Evolutionary conservation across 257 asterid species (phyloP).

Genomic region (Gardenia jasminoides): DNA sequence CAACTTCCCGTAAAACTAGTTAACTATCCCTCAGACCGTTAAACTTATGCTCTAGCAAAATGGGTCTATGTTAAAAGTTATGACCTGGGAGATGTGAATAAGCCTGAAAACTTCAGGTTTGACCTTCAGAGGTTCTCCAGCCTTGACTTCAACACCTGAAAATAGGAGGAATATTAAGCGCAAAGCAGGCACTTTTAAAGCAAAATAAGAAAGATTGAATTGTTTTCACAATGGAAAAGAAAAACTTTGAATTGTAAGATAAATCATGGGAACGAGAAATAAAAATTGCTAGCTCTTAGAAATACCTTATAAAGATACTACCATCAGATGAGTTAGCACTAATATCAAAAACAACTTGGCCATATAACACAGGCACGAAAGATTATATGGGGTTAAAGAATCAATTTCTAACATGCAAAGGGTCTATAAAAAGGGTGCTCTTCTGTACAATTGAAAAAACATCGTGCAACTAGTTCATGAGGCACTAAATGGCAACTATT

Average conservation of each 20-base stretch:
- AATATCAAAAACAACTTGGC: background rate
- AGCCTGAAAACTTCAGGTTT: slow-evolving; percentile 36
- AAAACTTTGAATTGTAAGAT: background rate
- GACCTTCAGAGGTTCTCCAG: slow-evolving; percentile 50
- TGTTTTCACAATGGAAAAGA: background rate
- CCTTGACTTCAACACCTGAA: slow-evolving; percentile 69
- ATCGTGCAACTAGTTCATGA: background rate
- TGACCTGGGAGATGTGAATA: slow-evolving; percentile 76
- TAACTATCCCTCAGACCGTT: background rate
- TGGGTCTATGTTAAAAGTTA: background rate
- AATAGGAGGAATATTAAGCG: background rate
- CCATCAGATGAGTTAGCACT: background rate
- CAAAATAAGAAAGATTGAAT: background rate
- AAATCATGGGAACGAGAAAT: background rate
- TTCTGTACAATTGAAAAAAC: background rate
- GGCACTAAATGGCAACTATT: background rate
- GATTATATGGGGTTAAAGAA: background rate
- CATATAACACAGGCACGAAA: background rate
- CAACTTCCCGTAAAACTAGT: background rate
- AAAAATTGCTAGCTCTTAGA: background rate
- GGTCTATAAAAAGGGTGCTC: background rate
- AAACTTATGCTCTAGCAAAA: background rate
- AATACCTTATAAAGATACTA: background rate
- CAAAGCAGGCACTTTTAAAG: background rate
- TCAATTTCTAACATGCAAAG: background rate